A percentile compares a stretch with the other conserved stretches of the same genome.
These are phyloP conservation scores for Nemania bipapillata DNA, from an alignment of 2,329 filamentous ascomycete species.

Conservation along the genomic window DNA sequence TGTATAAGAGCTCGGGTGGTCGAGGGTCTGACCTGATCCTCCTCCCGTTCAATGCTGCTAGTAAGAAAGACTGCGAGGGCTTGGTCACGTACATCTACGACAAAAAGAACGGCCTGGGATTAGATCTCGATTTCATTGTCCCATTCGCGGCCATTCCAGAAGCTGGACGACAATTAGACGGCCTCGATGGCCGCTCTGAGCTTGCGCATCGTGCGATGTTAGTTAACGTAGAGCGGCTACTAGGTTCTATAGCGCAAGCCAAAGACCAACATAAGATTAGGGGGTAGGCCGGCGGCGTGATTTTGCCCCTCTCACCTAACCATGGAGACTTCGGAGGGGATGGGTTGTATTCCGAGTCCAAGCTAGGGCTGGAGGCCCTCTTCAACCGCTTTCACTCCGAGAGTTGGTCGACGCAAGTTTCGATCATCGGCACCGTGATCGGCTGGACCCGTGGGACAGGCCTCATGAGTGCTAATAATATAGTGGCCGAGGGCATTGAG, in stretches of 20 bases:
- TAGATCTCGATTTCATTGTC: slow-evolving; percentile 95
- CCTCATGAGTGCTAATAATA: slow-evolving; percentile 96
- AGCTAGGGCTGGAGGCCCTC: slow-evolving; percentile 93
- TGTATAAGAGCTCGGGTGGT: slow-evolving; percentile 79
- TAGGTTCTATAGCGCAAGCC: slow-evolving; percentile 73
- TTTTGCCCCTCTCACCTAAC: slow-evolving; percentile 94
- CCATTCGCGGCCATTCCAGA: slow-evolving; percentile 98
- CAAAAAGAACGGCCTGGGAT: slow-evolving; percentile 91
- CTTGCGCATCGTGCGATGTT: slow-evolving; percentile 98
- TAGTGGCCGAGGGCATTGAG: slow-evolving; percentile 96
- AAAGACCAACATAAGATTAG: not conserved
- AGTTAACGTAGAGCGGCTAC: slow-evolving; percentile 90
- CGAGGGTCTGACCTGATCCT: slow-evolving; percentile 96
- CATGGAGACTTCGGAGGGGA: slow-evolving; percentile 98
- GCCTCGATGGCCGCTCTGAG: slow-evolving; percentile 95
- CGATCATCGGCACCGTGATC: slow-evolving; percentile 97
- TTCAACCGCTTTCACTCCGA: slow-evolving; percentile 99
- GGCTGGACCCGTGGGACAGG: slow-evolving; percentile 99
- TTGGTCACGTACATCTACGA: slow-evolving; percentile 97
- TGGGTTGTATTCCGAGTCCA: slow-evolving; percentile 97
- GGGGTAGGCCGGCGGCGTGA: slow-evolving; percentile 95
- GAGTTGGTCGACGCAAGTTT: slow-evolving; percentile 96
- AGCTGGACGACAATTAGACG: slow-evolving; percentile 96
- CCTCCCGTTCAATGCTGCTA: slow-evolving; percentile 98
- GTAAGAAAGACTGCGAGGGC: slow-evolving; percentile 95